Evolutionary conservation across 2,329 filamentous ascomycete genomes (phyloP).

Genomic region (Verticillium dahliae): DNA sequence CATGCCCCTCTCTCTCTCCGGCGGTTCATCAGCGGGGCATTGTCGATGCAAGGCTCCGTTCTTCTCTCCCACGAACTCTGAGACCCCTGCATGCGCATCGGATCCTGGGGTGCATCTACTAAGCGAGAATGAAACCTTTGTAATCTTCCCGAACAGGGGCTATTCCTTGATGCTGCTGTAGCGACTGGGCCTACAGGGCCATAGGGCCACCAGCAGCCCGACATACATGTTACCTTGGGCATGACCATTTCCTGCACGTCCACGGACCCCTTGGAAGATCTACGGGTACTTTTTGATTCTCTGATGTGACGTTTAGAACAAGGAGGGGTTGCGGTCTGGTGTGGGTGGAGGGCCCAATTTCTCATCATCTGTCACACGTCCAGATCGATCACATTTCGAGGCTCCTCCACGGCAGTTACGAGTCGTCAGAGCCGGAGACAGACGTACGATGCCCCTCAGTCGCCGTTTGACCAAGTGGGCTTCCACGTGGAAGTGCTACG

Average conservation of each 20-base stretch:
- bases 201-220: background rate
- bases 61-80: background rate
- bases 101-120: background rate
- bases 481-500: background rate
- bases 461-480: background rate
- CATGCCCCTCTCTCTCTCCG: background rate
- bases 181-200: too few species aligned
- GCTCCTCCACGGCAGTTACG: background rate
- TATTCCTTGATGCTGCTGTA: background rate
- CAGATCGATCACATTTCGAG: background rate
- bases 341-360: background rate
- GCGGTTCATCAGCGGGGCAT: background rate
- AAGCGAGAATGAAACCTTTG: background rate
- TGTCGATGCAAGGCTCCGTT: background rate
- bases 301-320: background rate
- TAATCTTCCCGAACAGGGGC: background rate
- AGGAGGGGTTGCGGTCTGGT: background rate
- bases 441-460: background rate
- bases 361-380: background rate
- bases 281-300: background rate
- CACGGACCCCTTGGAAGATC: background rate
- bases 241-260: background rate
- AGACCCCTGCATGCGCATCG: background rate
- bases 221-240: background rate
- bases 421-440: background rate